Base-by-base conservation (phyloP, 306 rosid species). In the Morella rubra region DNA sequence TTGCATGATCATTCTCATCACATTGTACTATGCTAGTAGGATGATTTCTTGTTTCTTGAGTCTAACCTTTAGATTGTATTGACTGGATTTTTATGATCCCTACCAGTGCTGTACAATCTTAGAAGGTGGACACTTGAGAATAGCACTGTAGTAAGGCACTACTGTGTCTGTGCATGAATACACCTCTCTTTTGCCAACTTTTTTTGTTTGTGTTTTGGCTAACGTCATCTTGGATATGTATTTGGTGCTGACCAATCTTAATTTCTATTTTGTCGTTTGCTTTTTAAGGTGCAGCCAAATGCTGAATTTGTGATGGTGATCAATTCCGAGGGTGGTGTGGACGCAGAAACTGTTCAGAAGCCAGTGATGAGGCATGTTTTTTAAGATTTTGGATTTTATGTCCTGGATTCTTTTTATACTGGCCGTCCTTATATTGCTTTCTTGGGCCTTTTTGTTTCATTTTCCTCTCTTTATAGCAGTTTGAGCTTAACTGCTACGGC, bases 281-380 rank as follows among this genome's bases (percentile, higher is more conserved):
- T 49, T 73, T 77, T 45, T 40, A 53, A 56, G 80, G 70, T 84
- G 87, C 81, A 90, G 97, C 84, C 88, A 49, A 89, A 84, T 71
- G 85, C 84, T 79, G 53, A 81, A 49, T 50, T 80, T 45, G 93
- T 83, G 82, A 81, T 80, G 85, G 76, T 84, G 76, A 79, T 85
- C 45, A 61, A 79, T 80, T 78, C 93, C 7, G 68, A 66, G 5
- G 85, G 79, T 73, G 84, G 81, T 47, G 78, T 83, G 50, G 77
- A 69, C 69, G 47, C 87, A 7, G 84, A 72, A 83, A 83, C 82
- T 52, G 85, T 82, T 47, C 84, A 83, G 84, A 77, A 83, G 1
- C 42, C 84, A 4, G 77, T 78, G 73, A 79, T 89, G 59, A 89
- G 97, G 97, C 98, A 89, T 60, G 97, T 70, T 50, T 51, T 77